Conservation (phyloP, 2,329 filamentous ascomycete genomes). For the Tolypocladium inflatum region DNA sequence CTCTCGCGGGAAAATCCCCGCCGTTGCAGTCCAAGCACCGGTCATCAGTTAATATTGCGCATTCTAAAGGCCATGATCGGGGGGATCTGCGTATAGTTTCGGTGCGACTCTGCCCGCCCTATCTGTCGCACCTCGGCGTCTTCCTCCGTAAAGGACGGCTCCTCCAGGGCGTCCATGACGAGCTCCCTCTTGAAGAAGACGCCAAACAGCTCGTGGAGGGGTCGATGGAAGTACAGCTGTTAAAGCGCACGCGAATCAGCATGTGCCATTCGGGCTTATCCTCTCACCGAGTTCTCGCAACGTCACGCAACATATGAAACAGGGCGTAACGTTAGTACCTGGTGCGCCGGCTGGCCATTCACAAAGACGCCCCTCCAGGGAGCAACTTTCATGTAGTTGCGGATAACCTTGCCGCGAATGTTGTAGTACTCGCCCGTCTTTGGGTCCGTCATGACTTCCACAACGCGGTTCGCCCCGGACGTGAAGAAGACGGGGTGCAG, state of each 20-base stretch:
- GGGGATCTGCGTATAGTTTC: conserved; percentile 29
- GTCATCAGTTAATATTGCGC: not conserved
- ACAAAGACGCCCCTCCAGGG: conserved; percentile 27
- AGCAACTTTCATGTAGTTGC: conserved; percentile 30
- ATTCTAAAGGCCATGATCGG: conserved; percentile 14
- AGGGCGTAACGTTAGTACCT: conserved; percentile 20
- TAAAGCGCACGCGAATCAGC: not conserved
- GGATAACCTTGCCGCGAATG: conserved; percentile 25
- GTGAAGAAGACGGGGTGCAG: conserved; percentile 42
- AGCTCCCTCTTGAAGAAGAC: conserved; percentile 31
- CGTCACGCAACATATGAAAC: not conserved
- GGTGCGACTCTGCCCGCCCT: conserved; percentile 19
- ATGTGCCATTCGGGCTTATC: not conserved
- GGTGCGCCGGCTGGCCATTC: conserved; percentile 19
- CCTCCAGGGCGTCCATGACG: conserved; percentile 35
- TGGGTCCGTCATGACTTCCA: conserved; percentile 27
- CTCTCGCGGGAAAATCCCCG: not conserved
- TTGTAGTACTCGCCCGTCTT: conserved; percentile 24
- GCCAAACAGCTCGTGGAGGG: conserved; percentile 32
- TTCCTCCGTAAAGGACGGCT: conserved; percentile 32
- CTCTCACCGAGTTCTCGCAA: conserved; percentile 1
- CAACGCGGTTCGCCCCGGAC: conserved; percentile 25
- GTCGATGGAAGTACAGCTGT: conserved; percentile 32
- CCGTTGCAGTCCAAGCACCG: too few relatives aligned
- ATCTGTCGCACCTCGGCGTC: conserved; percentile 14